Evolutionary conservation across 148 eudicot species (phyloP).

Genomic region (Diospyros kaki): DNA sequence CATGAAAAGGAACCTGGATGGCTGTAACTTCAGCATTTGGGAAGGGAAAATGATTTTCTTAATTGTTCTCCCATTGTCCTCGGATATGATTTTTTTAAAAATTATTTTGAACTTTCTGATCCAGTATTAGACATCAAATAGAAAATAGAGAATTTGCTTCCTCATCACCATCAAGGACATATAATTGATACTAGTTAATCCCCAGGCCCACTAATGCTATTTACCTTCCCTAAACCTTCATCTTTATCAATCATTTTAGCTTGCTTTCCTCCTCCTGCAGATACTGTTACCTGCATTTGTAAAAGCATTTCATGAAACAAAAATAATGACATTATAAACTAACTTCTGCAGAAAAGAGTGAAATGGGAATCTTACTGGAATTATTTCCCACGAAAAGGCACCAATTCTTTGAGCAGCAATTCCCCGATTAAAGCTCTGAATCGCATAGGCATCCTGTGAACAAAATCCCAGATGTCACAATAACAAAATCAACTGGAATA

Average conservation of each 20-base stretch:
- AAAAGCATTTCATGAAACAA: neutral
- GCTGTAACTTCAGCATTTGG: neutral
- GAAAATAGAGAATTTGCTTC: neutral
- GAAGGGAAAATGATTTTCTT: neutral
- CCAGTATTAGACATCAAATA: neutral
- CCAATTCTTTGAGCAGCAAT: constrained; percentile 74
- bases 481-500: neutral
- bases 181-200: neutral
- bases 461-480: neutral
- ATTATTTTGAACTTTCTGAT: neutral
- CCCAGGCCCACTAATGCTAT: neutral
- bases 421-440: constrained; percentile 83
- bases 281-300: constrained; percentile 50
- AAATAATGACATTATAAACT: constrained; percentile 5
- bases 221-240: constrained; percentile 77
- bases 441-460: constrained; percentile 81
- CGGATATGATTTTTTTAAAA: neutral
- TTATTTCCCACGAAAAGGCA: constrained; percentile 91
- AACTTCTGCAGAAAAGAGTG: neutral
- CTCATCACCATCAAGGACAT: neutral
- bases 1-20: neutral
- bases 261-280: constrained; percentile 63
- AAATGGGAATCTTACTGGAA: constrained; percentile 53
- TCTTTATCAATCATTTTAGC: constrained; percentile 57
- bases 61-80: neutral